Base-by-base conservation (phyloP, 805 yeast species). In the Myxozyma mucilagina region DNA sequence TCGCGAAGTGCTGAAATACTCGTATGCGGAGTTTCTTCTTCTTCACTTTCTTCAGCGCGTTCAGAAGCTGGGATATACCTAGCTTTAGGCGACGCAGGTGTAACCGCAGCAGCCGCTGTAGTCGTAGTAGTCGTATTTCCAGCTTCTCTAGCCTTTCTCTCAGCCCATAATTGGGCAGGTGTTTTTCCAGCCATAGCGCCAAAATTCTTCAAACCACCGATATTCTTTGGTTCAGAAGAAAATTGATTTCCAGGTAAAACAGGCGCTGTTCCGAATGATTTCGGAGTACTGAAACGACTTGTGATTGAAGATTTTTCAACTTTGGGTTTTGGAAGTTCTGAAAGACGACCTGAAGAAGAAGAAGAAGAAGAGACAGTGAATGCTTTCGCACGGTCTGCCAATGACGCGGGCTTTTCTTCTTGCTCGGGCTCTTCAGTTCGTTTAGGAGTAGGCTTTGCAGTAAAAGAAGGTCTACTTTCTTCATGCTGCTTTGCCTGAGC, bases 101-200 rank as follows among this genome's bases (percentile, higher is more conserved):
- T 11, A 10, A 24, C n/a, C 20, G 44, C 8, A 29, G 65, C 29
- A 29, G 63, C 18, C 4, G 68, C 7, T 16, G 56, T 14, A 9
- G 59, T 8, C 10, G 59, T 7, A 10, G 69, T 68, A 35, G 73
- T 68, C 11, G 72, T 42, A 4, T 70, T 49, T 3, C 68, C 59
- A 32, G 35, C 43, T 16, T 43, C 42, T 79, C 82, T 68, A 1
- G 67, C 96, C 71, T 87, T 84, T 76, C 86, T 88, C 72, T 88
- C 97, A 29, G 97, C 97, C 97, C 97, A 91, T 34, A 89, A 70
- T 76, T 91, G 97, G 34, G 97, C 97, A 29, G 97, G 97, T 7
- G 96, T 88, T 74, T 90, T 89, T 63, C 96, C 97, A 63, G 80
- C 82, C 63, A 82, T 82, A 56, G 86, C 76, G 64, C 83, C 94